phyloP scores from a whole-genome alignment of 257 asterid genomes.

The Rubia yunnanensis region DNA sequence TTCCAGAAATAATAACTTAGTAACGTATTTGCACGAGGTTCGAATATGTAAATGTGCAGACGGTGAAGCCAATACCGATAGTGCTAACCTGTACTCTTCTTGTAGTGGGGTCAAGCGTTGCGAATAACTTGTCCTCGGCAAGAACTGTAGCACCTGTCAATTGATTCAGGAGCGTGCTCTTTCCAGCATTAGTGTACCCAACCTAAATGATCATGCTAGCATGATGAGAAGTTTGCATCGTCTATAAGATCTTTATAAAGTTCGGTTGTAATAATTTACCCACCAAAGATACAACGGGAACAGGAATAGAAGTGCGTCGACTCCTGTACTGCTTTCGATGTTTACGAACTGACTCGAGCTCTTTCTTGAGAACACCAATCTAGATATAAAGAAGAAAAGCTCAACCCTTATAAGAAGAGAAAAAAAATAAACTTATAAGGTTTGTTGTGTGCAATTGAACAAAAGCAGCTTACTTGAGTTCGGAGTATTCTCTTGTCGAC shows the following conservation, averaged over 20 bases:
- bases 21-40: not conserved
- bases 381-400: conserved; percentile 19
- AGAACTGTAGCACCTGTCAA: conserved; percentile 94
- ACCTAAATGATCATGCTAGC: conserved; percentile 42
- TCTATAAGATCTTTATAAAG: not conserved
- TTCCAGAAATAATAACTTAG: conserved; percentile 10
- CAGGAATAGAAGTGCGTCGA: conserved; percentile 64
- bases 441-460: not conserved
- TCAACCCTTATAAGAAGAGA: not conserved
- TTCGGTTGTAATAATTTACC: conserved; percentile 14
- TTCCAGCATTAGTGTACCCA: conserved; percentile 98
- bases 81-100: conserved; percentile 82
- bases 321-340: conserved; percentile 92
- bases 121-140: conserved; percentile 87
- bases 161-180: conserved; percentile 82
- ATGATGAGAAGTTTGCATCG: not conserved
- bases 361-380: conserved; percentile 86
- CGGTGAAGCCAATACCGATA: not conserved
- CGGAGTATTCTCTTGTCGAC: conserved; percentile 93
- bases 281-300: conserved; percentile 97
- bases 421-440: not conserved
- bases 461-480: conserved; percentile 63
- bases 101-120: conserved; percentile 98
- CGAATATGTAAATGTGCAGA: not conserved
- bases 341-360: conserved; percentile 91